Conservation (phyloP, 305 asterid species). For the Rubia balearica region DNA sequence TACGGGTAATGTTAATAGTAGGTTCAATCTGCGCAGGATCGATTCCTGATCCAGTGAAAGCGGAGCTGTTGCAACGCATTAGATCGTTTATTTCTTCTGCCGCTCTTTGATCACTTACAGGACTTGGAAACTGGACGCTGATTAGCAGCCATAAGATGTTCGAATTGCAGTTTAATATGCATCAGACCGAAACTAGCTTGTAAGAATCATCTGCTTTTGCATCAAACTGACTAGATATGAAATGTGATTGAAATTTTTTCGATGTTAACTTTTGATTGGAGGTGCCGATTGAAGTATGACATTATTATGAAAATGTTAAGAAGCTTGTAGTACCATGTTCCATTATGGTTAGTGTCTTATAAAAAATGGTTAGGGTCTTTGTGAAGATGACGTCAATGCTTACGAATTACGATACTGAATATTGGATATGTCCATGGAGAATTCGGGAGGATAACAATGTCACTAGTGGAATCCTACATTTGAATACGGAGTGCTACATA, state of each 20-base stretch:
- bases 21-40: slow-evolving; percentile 37
- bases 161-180: background rate
- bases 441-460: too few species aligned
- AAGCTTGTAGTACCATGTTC: too few species aligned
- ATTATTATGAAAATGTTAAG: too few species aligned
- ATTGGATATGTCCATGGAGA: background rate
- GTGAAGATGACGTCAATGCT: background rate
- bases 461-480: too few species aligned
- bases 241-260: too few species aligned
- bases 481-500: too few species aligned
- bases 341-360: too few species aligned
- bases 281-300: too few species aligned
- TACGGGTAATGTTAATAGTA: background rate
- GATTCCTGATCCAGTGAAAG: slow-evolving; percentile 60
- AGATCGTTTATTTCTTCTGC: slow-evolving; percentile 47
- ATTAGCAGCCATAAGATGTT: slow-evolving; percentile 1
- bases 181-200: background rate
- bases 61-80: slow-evolving; percentile 60
- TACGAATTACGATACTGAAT: background rate
- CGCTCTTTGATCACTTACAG: slow-evolving; percentile 27
- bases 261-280: too few species aligned
- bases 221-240: too few species aligned
- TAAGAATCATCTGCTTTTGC: too few species aligned
- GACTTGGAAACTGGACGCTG: background rate
- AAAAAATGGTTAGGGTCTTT: background rate